These are phyloP conservation scores for Aspergillus japonicus DNA, from an alignment of 2,329 filamentous ascomycete species.

Conservation along the genomic window DNA sequence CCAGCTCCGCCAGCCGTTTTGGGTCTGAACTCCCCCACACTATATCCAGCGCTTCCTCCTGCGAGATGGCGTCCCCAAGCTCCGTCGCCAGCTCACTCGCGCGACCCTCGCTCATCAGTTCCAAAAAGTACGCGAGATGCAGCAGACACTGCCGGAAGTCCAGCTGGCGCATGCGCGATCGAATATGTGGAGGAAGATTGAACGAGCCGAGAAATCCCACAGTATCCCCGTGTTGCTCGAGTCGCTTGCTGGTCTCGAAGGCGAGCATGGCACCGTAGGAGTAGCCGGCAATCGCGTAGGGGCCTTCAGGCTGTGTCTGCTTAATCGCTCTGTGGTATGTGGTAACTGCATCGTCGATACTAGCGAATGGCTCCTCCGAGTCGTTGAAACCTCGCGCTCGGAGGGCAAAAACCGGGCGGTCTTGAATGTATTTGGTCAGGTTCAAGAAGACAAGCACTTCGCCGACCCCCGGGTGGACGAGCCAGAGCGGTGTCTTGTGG, in stretches of 20 bases:
- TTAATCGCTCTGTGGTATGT: constrained; percentile 46
- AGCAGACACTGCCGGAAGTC: constrained; percentile 41
- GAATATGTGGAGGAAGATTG: constrained; percentile 53
- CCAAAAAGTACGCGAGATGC: constrained; percentile 45
- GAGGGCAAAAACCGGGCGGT: constrained; percentile 20
- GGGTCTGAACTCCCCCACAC: constrained; percentile 12
- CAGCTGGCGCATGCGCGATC: constrained; percentile 44
- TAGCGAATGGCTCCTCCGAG: constrained; percentile 38
- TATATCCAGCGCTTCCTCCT: constrained; percentile 14
- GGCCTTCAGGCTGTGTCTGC: constrained; percentile 47
- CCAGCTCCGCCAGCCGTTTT: constrained; percentile 19
- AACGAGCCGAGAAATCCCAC: constrained; percentile 49
- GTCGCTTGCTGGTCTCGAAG: constrained; percentile 51
- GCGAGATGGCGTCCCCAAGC: constrained; percentile 1
- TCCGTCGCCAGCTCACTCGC: not conserved
- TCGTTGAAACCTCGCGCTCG: constrained; percentile 19
- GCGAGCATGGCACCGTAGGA: constrained; percentile 52
- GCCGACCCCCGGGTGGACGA: constrained; percentile 41
- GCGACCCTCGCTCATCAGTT: constrained; percentile 36
- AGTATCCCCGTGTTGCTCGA: constrained; percentile 40
- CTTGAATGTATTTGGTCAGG: constrained; percentile 21
- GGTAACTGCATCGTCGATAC: constrained; percentile 41
- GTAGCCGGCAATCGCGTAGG: constrained; percentile 55
- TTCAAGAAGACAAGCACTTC: constrained; percentile 42
- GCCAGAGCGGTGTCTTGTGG: constrained; percentile 31